Conservation (phyloP, 2,329 filamentous ascomycete species). For the Beauveria sp. region DNA sequence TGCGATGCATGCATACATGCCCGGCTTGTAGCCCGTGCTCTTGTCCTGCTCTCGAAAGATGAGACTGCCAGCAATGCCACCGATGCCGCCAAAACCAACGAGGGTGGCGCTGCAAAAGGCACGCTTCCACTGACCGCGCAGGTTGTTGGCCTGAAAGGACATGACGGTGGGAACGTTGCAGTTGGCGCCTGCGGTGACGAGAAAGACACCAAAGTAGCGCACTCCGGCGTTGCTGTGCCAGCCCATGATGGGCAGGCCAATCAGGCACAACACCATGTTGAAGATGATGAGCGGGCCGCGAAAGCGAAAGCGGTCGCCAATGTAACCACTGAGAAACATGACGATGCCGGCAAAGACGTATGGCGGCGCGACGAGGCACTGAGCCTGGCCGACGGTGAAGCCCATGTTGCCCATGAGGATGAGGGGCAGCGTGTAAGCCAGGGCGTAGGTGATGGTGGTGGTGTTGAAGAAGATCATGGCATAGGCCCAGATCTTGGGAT, state of each 20-base stretch:
- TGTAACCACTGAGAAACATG: conserved; percentile 52
- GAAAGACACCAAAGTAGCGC: conserved; percentile 68
- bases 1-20: conserved; percentile 48
- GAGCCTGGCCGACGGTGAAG: conserved; percentile 54
- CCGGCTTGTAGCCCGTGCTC: conserved; percentile 43
- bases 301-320: conserved; percentile 58
- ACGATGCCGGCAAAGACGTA: conserved; percentile 57
- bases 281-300: conserved; percentile 59
- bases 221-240: conserved; percentile 49
- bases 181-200: conserved; percentile 69
- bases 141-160: conserved; percentile 81
- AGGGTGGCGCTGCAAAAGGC: conserved; percentile 70
- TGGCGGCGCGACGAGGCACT: conserved; percentile 65
- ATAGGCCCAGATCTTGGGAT: conserved; percentile 56
- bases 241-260: conserved; percentile 67
- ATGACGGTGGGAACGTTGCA: conserved; percentile 68
- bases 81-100: conserved; percentile 68
- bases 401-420: conserved; percentile 58
- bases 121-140: conserved; percentile 82
- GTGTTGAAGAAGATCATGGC: conserved; percentile 55
- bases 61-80: conserved; percentile 67
- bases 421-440: conserved; percentile 73
- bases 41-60: conserved; percentile 58
- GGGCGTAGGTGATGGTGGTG: conserved; percentile 65
- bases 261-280: conserved; percentile 58